A percentile compares a stretch with the other conserved stretches of the same genome.
phyloP scores from a whole-genome alignment of 192 early-diverging fungal genomes.

The Anaeromyces robustus region DNA sequence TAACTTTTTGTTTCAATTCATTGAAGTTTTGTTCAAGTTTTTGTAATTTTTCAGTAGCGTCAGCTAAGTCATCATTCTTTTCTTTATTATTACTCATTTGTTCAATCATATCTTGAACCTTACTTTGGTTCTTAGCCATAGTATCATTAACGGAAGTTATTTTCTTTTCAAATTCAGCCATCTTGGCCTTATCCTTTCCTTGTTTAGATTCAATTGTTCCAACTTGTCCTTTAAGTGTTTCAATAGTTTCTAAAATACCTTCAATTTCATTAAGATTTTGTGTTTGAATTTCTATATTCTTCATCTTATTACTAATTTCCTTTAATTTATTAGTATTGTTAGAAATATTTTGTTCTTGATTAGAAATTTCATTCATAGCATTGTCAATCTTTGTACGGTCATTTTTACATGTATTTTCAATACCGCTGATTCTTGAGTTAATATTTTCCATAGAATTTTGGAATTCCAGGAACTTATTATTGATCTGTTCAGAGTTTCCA shows the following conservation, averaged over 20 bases:
- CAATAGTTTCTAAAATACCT: not conserved
- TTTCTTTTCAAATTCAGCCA: not conserved
- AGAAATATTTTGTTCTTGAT: not conserved
- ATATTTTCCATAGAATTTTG: not conserved
- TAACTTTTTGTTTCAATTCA: not conserved
- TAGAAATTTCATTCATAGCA: not conserved
- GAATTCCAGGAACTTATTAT: not conserved
- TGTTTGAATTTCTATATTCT: not conserved
- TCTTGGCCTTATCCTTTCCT: not conserved
- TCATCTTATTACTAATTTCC: not conserved
- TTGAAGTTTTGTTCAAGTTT: not conserved
- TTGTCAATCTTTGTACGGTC: not conserved
- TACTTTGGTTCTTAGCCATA: not conserved
- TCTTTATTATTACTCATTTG: not conserved
- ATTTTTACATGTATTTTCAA: not conserved
- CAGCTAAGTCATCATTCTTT: not conserved
- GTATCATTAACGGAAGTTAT: not conserved
- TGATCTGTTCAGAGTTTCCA: not conserved
- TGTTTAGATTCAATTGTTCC: not conserved
- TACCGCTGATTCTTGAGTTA: not conserved
- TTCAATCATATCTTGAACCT: not conserved
- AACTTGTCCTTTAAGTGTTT: not conserved
- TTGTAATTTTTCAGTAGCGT: not conserved
- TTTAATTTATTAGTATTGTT: not conserved
- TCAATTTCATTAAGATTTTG: not conserved